These are phyloP conservation scores for Diaporthe nobilis DNA, from an alignment of 2,329 filamentous ascomycete species.

Conservation along the genomic window DNA sequence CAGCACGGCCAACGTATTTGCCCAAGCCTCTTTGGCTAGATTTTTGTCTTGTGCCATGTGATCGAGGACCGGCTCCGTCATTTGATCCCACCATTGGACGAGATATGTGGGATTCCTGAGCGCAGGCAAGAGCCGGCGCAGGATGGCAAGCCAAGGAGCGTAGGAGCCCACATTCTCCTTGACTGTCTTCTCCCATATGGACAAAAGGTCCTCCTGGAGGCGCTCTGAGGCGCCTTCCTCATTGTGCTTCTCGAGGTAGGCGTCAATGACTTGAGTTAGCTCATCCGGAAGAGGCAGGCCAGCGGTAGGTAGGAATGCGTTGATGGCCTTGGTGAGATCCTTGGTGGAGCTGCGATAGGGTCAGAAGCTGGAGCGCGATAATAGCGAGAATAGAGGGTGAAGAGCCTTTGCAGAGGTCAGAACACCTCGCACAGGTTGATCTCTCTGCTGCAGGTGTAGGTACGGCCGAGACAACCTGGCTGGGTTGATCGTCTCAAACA, in stretches of 20 bases:
- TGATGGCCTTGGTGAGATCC: constrained; percentile 72
- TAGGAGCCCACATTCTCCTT: constrained; percentile 68
- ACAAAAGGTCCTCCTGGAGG: constrained; percentile 79
- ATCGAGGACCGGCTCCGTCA: constrained; percentile 68
- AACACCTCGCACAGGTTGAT: neutral
- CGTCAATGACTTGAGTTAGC: constrained; percentile 72
- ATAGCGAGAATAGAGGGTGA: neutral
- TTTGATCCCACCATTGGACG: constrained; percentile 79
- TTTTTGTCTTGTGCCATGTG: constrained; percentile 73
- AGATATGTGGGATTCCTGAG: constrained; percentile 75
- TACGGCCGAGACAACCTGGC: neutral
- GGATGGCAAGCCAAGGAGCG: constrained; percentile 77
- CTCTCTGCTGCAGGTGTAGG: neutral
- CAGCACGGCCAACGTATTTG: constrained; percentile 75
- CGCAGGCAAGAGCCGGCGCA: constrained; percentile 74
- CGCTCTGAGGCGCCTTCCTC: constrained; percentile 80
- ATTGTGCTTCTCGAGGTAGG: constrained; percentile 77
- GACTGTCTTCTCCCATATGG: constrained; percentile 76
- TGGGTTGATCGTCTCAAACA: neutral
- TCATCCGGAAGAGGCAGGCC: constrained; percentile 76
- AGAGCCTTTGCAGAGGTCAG: neutral
- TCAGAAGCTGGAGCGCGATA: constrained; percentile 19
- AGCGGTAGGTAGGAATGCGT: constrained; percentile 63
- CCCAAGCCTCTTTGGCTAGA: constrained; percentile 74
- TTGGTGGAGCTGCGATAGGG: constrained; percentile 66